Evolutionary conservation across 2,329 filamentous ascomycete species (phyloP).

Genomic region (Pezicula neosporulosa): DNA sequence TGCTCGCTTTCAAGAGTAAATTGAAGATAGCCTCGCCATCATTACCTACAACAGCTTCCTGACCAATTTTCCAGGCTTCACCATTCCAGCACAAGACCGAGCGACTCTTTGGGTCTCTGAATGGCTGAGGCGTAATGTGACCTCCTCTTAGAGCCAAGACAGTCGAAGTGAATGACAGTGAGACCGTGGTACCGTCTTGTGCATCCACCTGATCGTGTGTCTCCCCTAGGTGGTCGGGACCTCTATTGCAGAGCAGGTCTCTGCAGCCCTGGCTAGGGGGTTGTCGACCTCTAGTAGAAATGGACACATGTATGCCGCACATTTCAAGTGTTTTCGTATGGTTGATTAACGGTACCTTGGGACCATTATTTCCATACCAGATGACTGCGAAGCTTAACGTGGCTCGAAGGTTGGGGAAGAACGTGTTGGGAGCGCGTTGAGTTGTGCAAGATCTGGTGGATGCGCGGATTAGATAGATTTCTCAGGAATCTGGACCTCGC

Average conservation of each 20-base stretch:
- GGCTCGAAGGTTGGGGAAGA: neutral
- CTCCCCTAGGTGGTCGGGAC: conserved; percentile 55
- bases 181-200: conserved; percentile 28
- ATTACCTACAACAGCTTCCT: conserved; percentile 62
- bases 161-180: conserved; percentile 70
- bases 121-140: conserved; percentile 68
- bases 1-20: conserved; percentile 43
- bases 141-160: conserved; percentile 87
- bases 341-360: neutral
- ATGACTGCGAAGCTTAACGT: no score
- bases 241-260: conserved; percentile 49
- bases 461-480: no score
- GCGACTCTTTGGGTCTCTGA: conserved; percentile 50
- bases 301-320: conserved; percentile 58
- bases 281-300: conserved; percentile 34
- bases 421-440: neutral
- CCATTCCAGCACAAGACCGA: conserved; percentile 95
- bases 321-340: conserved; percentile 33
- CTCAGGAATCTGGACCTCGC: neutral
- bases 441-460: neutral
- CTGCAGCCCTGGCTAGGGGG: conserved; percentile 35
- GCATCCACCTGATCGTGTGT: conserved; percentile 28
- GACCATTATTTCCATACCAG: neutral
- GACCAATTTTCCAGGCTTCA: conserved; percentile 79
- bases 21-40: conserved; percentile 72